Base-by-base conservation (phyloP, 305 asterid species). In the Fraxinus angustifolia region DNA sequence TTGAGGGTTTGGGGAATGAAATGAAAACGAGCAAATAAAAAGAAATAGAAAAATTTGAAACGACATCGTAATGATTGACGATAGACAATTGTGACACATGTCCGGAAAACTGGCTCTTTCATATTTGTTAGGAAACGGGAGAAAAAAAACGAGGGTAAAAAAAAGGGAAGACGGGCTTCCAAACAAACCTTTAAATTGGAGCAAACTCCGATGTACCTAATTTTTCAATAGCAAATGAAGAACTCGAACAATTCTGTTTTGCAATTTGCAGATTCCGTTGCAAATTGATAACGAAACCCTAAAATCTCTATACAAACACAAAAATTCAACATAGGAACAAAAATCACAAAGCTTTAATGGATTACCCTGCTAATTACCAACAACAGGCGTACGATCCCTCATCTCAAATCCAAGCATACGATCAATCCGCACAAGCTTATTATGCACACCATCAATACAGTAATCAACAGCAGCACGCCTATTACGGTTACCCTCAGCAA, bases 391-490 rank as follows among this genome's bases (percentile, higher is more conserved):
- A 77, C 42, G 87, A 85, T 78, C 86, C 88, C 19, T 82, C 89
- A 5, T 82, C 87, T 84, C 88, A 87, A 65, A 67, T 75, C 6
- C 78, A 82, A 40, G 23, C 81, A 0, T 81, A 84, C 71, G 78
- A 83, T 79, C 90, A 79, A 60, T 40, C 84, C 40, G 12, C 87
- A 11, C 84, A 82, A 48, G 65, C 26, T 71, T 83, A 84, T 73
- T 84, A 86, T 79, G 40, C 90, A 35, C 75, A 88, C 86, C 88
- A 84, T 65, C 88, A 84, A 81, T 88, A 81, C 83, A 56, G 6
- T 79, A 60, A 28, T 21, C 21, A 42, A 65, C 85, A 83, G 19
- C 87, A 83, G 48, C 83, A 86, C 65, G 21, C 88, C 2, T 85
- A 75, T 56, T 86, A 72, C 35, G 84, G 48, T 79, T 75, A 60